Base-by-base conservation (phyloP, 805 yeast species). In the Ogataea nonfermentans region DNA sequence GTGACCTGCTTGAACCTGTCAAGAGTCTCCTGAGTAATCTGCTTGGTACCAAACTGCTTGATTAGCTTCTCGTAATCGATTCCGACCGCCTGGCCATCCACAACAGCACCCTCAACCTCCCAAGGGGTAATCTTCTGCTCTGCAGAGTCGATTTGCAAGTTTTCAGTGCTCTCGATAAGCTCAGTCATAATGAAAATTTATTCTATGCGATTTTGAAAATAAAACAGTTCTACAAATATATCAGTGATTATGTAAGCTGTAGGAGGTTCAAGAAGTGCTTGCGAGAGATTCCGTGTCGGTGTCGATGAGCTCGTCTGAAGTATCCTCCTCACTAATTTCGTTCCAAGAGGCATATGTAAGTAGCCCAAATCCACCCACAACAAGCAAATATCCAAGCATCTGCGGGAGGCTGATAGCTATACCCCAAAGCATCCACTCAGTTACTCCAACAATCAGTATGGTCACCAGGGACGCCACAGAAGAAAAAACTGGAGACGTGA, bases 41-140 rank as follows among this genome's bases (percentile, higher is more conserved):
- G 67, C 46, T 70, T 78, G 25, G 98, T 89, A 53, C 99, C 99
- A 55, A 93, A 93, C 59, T 85, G 86, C 48, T 71, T 70, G 54
- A 88, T 84, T 51, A 93, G 72, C 66, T 88, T 88, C 43, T 87
- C 91, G 61, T 93, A 93, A 67, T 93, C 96, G 52, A 93, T 90
- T 19, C 79, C 89, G 62, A 84, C 90, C n/a, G 84, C 78, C 53
- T 82, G 71, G 39, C 99, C 99, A 55, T 90, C 95, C 42, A 88
- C 96, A 32, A 91, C 95, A 2, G 97, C 98, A 43, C 98, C 99
- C 65, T 86, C 96, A 22, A 93, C 99, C 62, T 93, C 99, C 99
- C 99, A 93, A 34, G 99, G 99, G 1, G 99, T 93, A 44, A 84
- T 73, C 24, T 68, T 71, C 59, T 82, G 90, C 41, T 72, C 80